Percentiles rank a stretch among this genome's conserved stretches.
phyloP scores from a whole-genome alignment of 208 protist genomes.

The Wallacemonas sp. region DNA sequence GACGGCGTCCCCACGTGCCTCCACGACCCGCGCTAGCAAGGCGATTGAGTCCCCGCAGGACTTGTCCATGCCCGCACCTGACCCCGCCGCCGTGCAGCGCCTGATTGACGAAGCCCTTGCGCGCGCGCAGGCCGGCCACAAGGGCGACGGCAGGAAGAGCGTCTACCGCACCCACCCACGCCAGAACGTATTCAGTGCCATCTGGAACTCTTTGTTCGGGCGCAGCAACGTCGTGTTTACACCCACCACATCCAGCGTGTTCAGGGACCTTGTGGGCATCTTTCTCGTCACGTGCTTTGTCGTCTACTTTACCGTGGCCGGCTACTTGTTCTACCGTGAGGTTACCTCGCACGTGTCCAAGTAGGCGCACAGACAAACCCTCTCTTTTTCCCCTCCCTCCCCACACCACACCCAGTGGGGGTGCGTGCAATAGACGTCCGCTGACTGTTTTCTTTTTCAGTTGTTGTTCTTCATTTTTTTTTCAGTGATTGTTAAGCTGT shows the following conservation, averaged over 20 bases:
- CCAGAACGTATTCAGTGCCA: neutral
- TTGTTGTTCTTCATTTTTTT: constrained; percentile 6
- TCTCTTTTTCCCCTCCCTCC: constrained; percentile 12
- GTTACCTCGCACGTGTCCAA: neutral
- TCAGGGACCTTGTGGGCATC: constrained; percentile 29
- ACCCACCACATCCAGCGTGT: neutral
- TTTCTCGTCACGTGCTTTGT: constrained; percentile 35
- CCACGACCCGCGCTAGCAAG: neutral
- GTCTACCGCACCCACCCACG: constrained; percentile 5
- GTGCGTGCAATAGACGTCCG: neutral
- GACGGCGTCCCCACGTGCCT: constrained; percentile 18
- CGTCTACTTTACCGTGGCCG: constrained; percentile 39
- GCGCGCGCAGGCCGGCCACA: constrained; percentile 25
- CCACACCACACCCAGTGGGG: no score
- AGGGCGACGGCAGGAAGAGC: neutral
- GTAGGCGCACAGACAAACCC: neutral
- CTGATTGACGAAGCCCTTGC: constrained; percentile 74
- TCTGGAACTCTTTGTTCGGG: constrained; percentile 10
- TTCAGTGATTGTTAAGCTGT: constrained; percentile 18
- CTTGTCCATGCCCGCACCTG: constrained; percentile 30
- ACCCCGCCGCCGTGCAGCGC: constrained; percentile 61
- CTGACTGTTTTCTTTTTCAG: constrained; percentile 1
- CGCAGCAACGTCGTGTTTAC: neutral
- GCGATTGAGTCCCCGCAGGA: neutral
- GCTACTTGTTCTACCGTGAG: constrained; percentile 28